Base-by-base conservation (phyloP, 23 red algal species). In the Gracilaria gracilis region DNA sequence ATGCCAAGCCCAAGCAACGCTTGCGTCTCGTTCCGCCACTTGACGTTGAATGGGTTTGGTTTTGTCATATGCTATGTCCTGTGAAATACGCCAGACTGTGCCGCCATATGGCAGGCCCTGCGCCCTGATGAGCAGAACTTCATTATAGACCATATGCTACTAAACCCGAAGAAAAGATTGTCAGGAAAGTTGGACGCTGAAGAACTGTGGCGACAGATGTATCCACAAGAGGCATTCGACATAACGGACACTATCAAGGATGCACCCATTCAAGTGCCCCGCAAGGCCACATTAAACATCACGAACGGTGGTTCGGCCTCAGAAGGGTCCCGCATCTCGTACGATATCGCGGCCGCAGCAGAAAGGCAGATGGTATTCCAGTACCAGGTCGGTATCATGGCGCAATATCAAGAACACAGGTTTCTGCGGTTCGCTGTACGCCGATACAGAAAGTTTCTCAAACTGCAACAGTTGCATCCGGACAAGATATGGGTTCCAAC, bases 21-120 rank as follows among this genome's bases (percentile, higher is more conserved):
- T 13, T 25, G 5, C 37, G 32, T 72, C 66, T 72, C 66, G 82
- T 66, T n/a, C 82, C 82, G 20, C 82, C 82, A 0, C 1, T 86
- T 67, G 82, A 86, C 37, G 61, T 86, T 24, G 55, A 86, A 86
- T 86, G 82, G 82, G 82, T 86, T 57, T 86, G 82, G 82, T 67
- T 86, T 0, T 66, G 55, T n/a, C 82, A 86, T 37, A 86, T 86
- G 82, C 82, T 86, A 16, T 86, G 82, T n/a, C 82, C 82, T 11
- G 39, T 25, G 7, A 86, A 86, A 66, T 86, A 86, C 37, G 24
- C 37, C 49, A 17, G 82, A 86, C 61, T 67, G n/a, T 13, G 64
- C 82, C n/a, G 61, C 61, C 61, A 72, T 86, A 0, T 66, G 55
- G 58, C 25, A 39, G 55, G 66, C 66, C 66, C 9, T 55, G 9